A percentile compares a stretch with the other conserved stretches of the same genome.
These are phyloP conservation scores for Gossypium stocksii DNA, from an alignment of 345 rosid species.

Conservation along the genomic window DNA sequence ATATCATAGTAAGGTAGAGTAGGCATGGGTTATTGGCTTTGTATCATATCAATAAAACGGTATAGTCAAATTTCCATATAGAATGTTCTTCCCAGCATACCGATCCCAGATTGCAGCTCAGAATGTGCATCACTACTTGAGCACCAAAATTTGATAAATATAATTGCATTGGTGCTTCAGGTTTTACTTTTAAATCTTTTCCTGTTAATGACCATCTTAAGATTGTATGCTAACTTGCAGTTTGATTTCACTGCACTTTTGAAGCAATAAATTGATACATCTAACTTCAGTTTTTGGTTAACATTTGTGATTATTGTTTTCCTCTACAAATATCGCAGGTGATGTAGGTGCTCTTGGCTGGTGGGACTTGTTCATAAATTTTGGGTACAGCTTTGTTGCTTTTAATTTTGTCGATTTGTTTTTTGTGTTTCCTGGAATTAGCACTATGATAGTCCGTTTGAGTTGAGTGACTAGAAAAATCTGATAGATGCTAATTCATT, in stretches of 20 bases:
- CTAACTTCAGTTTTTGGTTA: not conserved
- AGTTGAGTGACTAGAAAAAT: slow-evolving; percentile 17
- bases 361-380: slow-evolving; percentile 96
- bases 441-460: not conserved
- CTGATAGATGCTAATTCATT: slow-evolving; percentile 20
- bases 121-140: not conserved
- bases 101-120: not conserved
- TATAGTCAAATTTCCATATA: not conserved
- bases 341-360: slow-evolving; percentile 89
- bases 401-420: slow-evolving; percentile 2
- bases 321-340: slow-evolving; percentile 43
- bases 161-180: not conserved
- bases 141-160: not conserved
- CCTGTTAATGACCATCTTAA: not conserved
- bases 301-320: slow-evolving; percentile 15
- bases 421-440: slow-evolving; percentile 8
- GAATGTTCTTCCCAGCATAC: not conserved
- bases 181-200: not conserved
- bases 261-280: slow-evolving; percentile 1
- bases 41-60: not conserved
- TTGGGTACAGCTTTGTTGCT: slow-evolving; percentile 44
- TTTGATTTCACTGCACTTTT: not conserved
- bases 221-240: not conserved
- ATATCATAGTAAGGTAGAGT: not conserved
- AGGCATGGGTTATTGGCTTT: not conserved